Evolutionary conservation across 805 yeast genomes (phyloP), one percentile per base, ranked within the genome.

Genomic region (Komagataella pastoris): DNA sequence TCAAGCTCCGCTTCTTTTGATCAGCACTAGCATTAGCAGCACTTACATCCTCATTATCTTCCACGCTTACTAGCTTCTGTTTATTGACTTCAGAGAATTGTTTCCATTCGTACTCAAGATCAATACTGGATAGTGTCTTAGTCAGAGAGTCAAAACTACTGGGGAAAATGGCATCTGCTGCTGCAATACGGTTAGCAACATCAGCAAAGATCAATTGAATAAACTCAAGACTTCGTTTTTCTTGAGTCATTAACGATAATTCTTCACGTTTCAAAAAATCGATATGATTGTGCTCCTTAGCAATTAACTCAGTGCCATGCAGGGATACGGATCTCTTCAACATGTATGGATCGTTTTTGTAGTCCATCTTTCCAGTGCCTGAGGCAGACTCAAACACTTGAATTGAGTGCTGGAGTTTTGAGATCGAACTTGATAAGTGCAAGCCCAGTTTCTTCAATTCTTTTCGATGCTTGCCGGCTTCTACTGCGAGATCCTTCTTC

Each of bases 271-370:
- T 61, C 24, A 77, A 62, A 44, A 73, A 72, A 52, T 73, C 77
- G 19, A 72, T 62, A 54, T 73, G 74, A 21, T 58, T 56, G 58
- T 76, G 75, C 58, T 77, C 81, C 56, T 69, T 69, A 46, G 60
- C 61, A 24, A 77, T 56, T 60, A 77, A 81, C 24, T 57, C 61
- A 10, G 65, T 66, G 3, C 76, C 71, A 48, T 67, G 61, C 47
- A 61, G 58, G 24, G 67, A 52, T 2, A 72, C 63, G 3, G 54
- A 47, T 50, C 79, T 70, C 57, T 70, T 70, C 47, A 68, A 54
- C 24, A 75, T 57, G 55, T 70, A 77, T 5, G 82, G 82, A 56
- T 77, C 82, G 44, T 62, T 62, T 48, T 63, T 60, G 50, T 66
- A 64, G 36, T 73, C 76, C 6, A 66, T 53, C 51, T 63, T 65